A percentile compares a stretch with the other conserved stretches of the same genome.
These are phyloP conservation scores for Pseudogymnoascus sp. DNA, from an alignment of 2,329 filamentous ascomycete species.

Conservation along the genomic window DNA sequence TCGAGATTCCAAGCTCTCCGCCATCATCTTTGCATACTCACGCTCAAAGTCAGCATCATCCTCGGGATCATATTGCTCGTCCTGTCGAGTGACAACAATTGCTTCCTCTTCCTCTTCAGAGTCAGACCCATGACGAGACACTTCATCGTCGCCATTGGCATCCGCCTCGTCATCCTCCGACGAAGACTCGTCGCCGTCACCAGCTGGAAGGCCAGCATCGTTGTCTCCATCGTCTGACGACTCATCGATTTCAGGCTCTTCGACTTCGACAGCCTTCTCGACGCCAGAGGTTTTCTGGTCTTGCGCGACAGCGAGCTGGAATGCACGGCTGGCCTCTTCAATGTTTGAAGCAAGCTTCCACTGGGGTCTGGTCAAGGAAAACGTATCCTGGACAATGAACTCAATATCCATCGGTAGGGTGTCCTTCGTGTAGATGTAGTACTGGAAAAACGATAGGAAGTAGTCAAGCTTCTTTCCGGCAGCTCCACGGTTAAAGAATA, in stretches of 20 bases:
- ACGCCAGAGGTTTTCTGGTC: slow-evolving; percentile 75
- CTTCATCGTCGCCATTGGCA: slow-evolving; percentile 42
- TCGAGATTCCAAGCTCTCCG: slow-evolving; percentile 88
- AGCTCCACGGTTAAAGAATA: slow-evolving; percentile 89
- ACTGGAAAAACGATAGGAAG: slow-evolving; percentile 94
- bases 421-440: slow-evolving; percentile 89
- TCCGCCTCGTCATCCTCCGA: slow-evolving; percentile 40
- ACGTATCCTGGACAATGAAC: slow-evolving; percentile 91
- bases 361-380: slow-evolving; percentile 73
- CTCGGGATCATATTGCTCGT: slow-evolving; percentile 85
- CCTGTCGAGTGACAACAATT: slow-evolving; percentile 83
- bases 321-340: slow-evolving; percentile 74
- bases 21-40: slow-evolving; percentile 97
- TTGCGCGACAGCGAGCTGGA: slow-evolving; percentile 79
- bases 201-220: slow-evolving; percentile 47
- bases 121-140: slow-evolving; percentile 49
- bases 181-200: slow-evolving; percentile 34
- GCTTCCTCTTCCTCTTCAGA: slow-evolving; percentile 78
- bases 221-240: slow-evolving; percentile 64
- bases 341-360: slow-evolving; percentile 80
- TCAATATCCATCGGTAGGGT: slow-evolving; percentile 93
- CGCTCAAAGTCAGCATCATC: slow-evolving; percentile 96
- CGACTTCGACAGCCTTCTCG: slow-evolving; percentile 60
- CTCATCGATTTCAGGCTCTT: slow-evolving; percentile 61
- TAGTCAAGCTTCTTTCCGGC: slow-evolving; percentile 97